Conservation (phyloP, 352 stramenopile species). For the Elongisporangium undulatum region DNA sequence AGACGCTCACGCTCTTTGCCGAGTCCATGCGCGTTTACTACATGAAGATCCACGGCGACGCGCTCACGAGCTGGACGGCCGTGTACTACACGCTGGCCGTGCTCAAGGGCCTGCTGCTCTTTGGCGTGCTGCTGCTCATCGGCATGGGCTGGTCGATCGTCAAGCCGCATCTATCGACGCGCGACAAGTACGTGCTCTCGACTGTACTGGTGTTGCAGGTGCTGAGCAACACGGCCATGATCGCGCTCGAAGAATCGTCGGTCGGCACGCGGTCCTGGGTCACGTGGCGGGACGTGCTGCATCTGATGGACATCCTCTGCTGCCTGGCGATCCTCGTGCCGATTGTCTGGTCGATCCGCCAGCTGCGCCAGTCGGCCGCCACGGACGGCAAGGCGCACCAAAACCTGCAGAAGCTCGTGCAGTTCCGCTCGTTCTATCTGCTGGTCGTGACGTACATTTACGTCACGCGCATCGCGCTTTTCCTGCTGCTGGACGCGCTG, state of each 20-base stretch:
- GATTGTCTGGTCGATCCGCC: slow-evolving; percentile 95
- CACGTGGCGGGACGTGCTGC: slow-evolving; percentile 87
- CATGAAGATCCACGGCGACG: slow-evolving; percentile 93
- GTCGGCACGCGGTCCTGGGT: slow-evolving; percentile 71
- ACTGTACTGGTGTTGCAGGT: slow-evolving; percentile 90
- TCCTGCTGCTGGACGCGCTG: slow-evolving; percentile 89
- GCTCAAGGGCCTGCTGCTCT: slow-evolving; percentile 96
- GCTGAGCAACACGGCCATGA: slow-evolving; percentile 94
- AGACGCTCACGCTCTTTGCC: slow-evolving; percentile 91
- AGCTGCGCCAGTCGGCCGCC: slow-evolving; percentile 71
- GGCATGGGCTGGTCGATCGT: slow-evolving; percentile 96
- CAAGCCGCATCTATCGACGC: slow-evolving; percentile 92
- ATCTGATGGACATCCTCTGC: slow-evolving; percentile 96
- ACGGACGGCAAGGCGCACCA: slow-evolving; percentile 87
- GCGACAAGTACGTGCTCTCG: slow-evolving; percentile 94
- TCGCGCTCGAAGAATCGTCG: slow-evolving; percentile 79
- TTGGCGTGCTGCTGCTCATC: slow-evolving; percentile 97
- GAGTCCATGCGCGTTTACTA: slow-evolving; percentile 95
- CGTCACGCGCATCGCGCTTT: slow-evolving; percentile 96
- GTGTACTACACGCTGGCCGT: slow-evolving; percentile 96
- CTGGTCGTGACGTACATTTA: slow-evolving; percentile 98
- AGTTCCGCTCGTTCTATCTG: slow-evolving; percentile 97
- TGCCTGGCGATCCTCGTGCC: slow-evolving; percentile 95
- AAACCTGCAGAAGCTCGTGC: slow-evolving; percentile 91
- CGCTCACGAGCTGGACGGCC: slow-evolving; percentile 88